These are phyloP conservation scores for Pseudopyrenochaeta lycopersici DNA, from an alignment of 2,329 filamentous ascomycete species.

Conservation along the genomic window DNA sequence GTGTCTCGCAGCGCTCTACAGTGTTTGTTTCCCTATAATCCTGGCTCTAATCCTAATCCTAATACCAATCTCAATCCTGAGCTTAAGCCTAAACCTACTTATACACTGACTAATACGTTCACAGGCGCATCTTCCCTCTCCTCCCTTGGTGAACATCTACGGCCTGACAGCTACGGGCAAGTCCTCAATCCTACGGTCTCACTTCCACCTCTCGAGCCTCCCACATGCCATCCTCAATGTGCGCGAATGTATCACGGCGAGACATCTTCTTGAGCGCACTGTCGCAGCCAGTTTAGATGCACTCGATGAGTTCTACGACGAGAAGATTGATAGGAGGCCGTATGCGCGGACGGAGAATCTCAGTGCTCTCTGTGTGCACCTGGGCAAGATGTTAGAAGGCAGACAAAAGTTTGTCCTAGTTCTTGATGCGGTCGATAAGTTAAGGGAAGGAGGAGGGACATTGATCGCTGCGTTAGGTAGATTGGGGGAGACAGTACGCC, in stretches of 20 bases:
- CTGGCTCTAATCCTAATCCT: neutral
- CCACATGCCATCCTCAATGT: conserved; percentile 72
- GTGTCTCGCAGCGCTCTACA: conserved; percentile 56
- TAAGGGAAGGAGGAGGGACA: conserved; percentile 81
- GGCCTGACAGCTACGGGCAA: conserved; percentile 91
- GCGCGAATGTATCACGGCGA: conserved; percentile 78
- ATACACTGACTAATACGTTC: conserved; percentile 26
- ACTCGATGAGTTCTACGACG: conserved; percentile 52
- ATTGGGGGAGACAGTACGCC: conserved; percentile 78
- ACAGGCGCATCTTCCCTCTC: conserved; percentile 72
- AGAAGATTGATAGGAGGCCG: conserved; percentile 50
- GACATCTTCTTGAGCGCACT: conserved; percentile 79
- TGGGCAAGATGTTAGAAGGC: conserved; percentile 70
- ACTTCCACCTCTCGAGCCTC: conserved; percentile 64
- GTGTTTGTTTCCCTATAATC: conserved; percentile 42
- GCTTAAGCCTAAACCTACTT: too few species aligned
- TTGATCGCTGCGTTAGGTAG: conserved; percentile 82
- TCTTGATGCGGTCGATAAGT: conserved; percentile 85
- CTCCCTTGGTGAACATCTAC: conserved; percentile 79
- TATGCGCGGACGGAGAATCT: conserved; percentile 80
- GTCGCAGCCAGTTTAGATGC: conserved; percentile 61
- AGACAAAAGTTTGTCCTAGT: conserved; percentile 77
- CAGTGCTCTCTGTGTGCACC: conserved; percentile 76
- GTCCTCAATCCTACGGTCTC: conserved; percentile 71
- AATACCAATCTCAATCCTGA: too few species aligned